Percentiles rank a stretch among this genome's conserved stretches.
Conservation (phyloP, 192 early-diverging fungal species). For the Coemansia sp. region DNA sequence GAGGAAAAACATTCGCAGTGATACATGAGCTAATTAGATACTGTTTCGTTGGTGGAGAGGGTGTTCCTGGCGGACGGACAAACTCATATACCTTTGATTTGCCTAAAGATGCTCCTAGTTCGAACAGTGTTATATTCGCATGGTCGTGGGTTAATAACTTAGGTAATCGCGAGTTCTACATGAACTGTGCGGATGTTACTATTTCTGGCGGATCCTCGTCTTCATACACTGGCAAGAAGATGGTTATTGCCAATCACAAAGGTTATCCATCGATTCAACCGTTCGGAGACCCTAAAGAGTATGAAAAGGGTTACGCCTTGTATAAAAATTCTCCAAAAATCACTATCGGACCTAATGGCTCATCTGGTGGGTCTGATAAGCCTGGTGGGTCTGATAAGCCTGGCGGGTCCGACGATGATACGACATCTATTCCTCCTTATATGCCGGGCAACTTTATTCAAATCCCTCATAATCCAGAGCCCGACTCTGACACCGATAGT, state of each 20-base stretch:
- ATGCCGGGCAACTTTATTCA: neutral
- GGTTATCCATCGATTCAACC: slow-evolving; percentile 49
- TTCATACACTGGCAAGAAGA: slow-evolving; percentile 53
- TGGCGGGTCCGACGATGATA: neutral
- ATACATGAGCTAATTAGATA: slow-evolving; percentile 50
- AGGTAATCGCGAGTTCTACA: slow-evolving; percentile 72
- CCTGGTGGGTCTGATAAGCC: neutral
- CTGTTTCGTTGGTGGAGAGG: slow-evolving; percentile 37
- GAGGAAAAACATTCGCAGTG: slow-evolving; percentile 56
- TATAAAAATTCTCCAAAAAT: slow-evolving; percentile 25
- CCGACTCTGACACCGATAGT: neutral
- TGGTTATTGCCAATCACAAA: slow-evolving; percentile 58
- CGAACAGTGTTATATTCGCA: slow-evolving; percentile 49
- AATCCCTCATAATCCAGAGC: neutral
- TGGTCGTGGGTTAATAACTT: slow-evolving; percentile 74
- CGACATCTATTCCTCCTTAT: neutral
- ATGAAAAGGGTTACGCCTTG: slow-evolving; percentile 22
- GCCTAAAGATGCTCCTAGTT: slow-evolving; percentile 52
- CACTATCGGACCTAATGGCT: slow-evolving; percentile 14
- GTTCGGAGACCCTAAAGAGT: slow-evolving; percentile 46
- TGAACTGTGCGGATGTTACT: slow-evolving; percentile 70
- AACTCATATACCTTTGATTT: slow-evolving; percentile 52
- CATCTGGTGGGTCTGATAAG: neutral
- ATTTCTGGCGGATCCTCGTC: slow-evolving; percentile 45
- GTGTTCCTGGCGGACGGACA: slow-evolving; percentile 10